These are phyloP conservation scores for Curvularia sp. DNA, from an alignment of 2,329 filamentous ascomycete species.

Conservation along the genomic window DNA sequence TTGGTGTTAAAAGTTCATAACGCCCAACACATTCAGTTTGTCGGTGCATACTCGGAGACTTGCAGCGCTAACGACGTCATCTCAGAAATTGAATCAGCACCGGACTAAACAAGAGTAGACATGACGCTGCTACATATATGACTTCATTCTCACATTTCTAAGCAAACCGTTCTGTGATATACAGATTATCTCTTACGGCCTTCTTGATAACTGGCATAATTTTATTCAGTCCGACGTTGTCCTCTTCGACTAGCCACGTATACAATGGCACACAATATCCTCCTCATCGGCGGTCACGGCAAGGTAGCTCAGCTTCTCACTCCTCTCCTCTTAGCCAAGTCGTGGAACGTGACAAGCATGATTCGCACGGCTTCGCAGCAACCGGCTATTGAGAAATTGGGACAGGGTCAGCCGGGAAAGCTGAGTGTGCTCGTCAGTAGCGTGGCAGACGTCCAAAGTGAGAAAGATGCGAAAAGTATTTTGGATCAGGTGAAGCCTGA, in stretches of 20 bases:
- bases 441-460: constrained; percentile 72
- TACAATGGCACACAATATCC: constrained; percentile 56
- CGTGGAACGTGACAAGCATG: constrained; percentile 79
- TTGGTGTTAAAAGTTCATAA: neutral
- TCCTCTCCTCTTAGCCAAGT: constrained; percentile 74
- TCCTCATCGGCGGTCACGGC: constrained; percentile 82
- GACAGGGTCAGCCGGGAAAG: constrained; percentile 65
- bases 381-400: constrained; percentile 68
- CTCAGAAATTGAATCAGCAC: constrained; percentile 14
- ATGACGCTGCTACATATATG: neutral
- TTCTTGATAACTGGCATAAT: neutral
- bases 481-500: constrained; percentile 68
- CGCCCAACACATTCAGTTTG: neutral
- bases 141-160: neutral
- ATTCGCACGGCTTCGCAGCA: constrained; percentile 77
- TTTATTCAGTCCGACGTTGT: neutral
- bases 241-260: neutral
- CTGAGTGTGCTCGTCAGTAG: constrained; percentile 74
- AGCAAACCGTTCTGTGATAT: neutral
- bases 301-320: constrained; percentile 78
- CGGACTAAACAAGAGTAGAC: neutral
- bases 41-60: constrained; percentile 15
- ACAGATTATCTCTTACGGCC: no score
- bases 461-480: constrained; percentile 67
- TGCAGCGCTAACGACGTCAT: constrained; percentile 21